Base-by-base conservation (phyloP, 768 basidiomycete species). In the Lactarius deliciosus region DNA sequence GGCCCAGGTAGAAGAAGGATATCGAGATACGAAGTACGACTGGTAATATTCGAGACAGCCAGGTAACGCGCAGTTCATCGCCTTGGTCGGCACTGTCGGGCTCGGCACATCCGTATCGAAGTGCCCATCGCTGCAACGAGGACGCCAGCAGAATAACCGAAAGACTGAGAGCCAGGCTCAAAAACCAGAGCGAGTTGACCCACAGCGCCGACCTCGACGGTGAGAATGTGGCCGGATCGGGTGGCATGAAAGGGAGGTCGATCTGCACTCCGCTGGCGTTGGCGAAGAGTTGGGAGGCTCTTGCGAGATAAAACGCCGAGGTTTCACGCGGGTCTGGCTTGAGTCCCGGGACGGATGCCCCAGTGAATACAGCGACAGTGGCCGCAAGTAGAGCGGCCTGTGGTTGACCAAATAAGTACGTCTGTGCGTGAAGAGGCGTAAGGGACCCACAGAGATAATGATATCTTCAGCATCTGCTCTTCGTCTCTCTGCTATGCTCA, bases 1-100 rank as follows among this genome's bases (percentile, higher is more conserved):
- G 67, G n/a, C 69, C 68, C 10, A 32, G 15, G 25, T 69, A 60
- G 59, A 70, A 70, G 11, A 70, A 50, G 45, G 50, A 68, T 13
- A 64, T 36, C 13, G 69, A 57, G 13, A 64, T 32, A 28, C 64
- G 66, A 1, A 68, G 40, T 7, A 68, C 6, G 0, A 41, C 8
- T 15, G 69, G 68, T 8, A 70, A 34, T 11, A 57, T 20, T 34
- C 30, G 34, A 8, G 58, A 40, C 11, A 25, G 47, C 61, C 32
- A n/a, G 9, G 56, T 34, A 32, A 67, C 10, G 7, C 58, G 56
- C 30, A 64, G 36, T 25, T 43, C 56, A 4, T 64, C 55, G 5
- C 62, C 10, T 59, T 32, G n/a, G 57, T 30, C 55, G 54, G 38
- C n/a, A 58, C 63, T 3, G 40, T 56, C 1, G 57, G 34, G 25